These are phyloP conservation scores for Aspergillus indologenus DNA, from an alignment of 495 filamentous ascomycete species.

Conservation along the genomic window DNA sequence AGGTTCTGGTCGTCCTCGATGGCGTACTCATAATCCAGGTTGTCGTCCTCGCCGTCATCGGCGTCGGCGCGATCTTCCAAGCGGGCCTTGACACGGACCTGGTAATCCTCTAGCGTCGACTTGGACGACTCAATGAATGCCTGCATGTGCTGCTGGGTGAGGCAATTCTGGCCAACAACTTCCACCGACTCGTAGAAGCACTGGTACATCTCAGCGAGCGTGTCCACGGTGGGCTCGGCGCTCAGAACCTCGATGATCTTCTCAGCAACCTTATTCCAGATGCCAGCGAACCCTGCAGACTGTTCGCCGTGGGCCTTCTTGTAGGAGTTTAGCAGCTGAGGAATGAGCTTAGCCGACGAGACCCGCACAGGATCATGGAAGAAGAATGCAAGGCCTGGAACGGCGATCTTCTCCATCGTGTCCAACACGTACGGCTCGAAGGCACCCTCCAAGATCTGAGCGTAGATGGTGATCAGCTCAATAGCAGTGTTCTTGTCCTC, in stretches of 20 bases:
- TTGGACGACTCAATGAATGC: slow-evolving; percentile 81
- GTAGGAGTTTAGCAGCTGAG: slow-evolving; percentile 90
- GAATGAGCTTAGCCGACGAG: slow-evolving; percentile 90
- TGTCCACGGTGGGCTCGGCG: slow-evolving; percentile 92
- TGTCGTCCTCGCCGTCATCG: slow-evolving; percentile 82
- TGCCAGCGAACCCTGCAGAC: slow-evolving; percentile 66
- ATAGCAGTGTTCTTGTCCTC: slow-evolving; percentile 99
- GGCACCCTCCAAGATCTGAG: slow-evolving; percentile 83
- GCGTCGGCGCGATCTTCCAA: slow-evolving; percentile 72
- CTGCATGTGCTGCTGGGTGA: slow-evolving; percentile 73
- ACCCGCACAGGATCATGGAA: slow-evolving; percentile 98
- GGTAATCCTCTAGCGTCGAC: slow-evolving; percentile 87
- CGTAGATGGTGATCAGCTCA: slow-evolving; percentile 94
- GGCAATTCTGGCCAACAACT: slow-evolving; percentile 79
- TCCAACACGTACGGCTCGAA: slow-evolving; percentile 90
- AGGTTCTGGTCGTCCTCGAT: slow-evolving; percentile 97
- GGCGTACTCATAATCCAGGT: slow-evolving; percentile 64
- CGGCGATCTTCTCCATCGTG: slow-evolving; percentile 93
- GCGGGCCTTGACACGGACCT: slow-evolving; percentile 74
- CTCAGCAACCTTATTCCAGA: slow-evolving; percentile 84
- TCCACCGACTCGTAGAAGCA: slow-evolving; percentile 99
- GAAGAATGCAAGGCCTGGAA: slow-evolving; percentile 95
- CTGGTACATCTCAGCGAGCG: slow-evolving; percentile 98
- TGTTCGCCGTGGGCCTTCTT: slow-evolving; percentile 79
- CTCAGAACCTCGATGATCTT: slow-evolving; percentile 94